Conservation (phyloP, 176 grass and related monocot genomes). For the Aechmea fasciata region DNA sequence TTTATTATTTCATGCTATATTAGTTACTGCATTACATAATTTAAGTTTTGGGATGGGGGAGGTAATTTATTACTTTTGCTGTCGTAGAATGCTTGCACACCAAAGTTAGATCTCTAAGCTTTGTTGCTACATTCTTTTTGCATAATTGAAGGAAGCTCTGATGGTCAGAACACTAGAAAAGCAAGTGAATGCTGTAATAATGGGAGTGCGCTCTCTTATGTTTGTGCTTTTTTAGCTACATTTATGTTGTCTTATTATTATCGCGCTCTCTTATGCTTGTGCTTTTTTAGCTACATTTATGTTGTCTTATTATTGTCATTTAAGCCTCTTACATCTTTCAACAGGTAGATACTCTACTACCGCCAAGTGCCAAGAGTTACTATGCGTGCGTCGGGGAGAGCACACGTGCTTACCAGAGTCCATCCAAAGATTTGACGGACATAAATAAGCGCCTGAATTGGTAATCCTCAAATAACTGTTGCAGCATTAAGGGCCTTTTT, state of each 20-base stretch:
- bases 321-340: constrained; percentile 6
- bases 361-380: constrained; percentile 82
- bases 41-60: too few relatives aligned
- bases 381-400: constrained; percentile 96
- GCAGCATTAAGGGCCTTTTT: constrained; percentile 4
- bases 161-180: too few relatives aligned
- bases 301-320: background rate
- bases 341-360: constrained; percentile 77
- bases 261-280: too few relatives aligned
- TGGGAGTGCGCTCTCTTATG: background rate
- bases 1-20: too few relatives aligned
- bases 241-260: too few relatives aligned
- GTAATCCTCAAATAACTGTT: constrained; percentile 29
- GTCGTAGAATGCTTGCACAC: too few relatives aligned
- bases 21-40: too few relatives aligned
- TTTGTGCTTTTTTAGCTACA: background rate
- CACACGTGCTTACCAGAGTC: constrained; percentile 73
- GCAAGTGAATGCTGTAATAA: too few relatives aligned
- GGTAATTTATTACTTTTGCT: too few relatives aligned
- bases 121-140: too few relatives aligned
- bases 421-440: constrained; percentile 68
- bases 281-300: background rate
- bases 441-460: constrained; percentile 77
- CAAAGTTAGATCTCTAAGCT: too few relatives aligned
- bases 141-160: too few relatives aligned